Evolutionary conservation across 129 eudicot genomes (phyloP).

Genomic region (Flaveria ramosissima): DNA sequence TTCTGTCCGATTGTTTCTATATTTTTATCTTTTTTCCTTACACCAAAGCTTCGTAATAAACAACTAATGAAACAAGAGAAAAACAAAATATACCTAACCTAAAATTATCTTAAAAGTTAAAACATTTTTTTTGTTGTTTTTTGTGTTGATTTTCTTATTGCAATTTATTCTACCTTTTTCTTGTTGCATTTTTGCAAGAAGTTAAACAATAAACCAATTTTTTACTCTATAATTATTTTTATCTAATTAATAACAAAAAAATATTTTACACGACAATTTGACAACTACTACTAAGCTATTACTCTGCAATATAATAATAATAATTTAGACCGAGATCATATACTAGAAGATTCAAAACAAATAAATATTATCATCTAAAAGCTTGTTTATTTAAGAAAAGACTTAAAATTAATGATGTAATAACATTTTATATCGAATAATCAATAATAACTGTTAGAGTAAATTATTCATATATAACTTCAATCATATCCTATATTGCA

Average conservation of each 20-base stretch:
- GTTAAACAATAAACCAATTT: background rate
- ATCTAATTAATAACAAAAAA: background rate
- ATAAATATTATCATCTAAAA: background rate
- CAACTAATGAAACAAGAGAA: conserved; percentile 1
- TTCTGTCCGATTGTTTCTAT: conserved; percentile 2
- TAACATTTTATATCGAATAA: too few relatives aligned
- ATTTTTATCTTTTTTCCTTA: background rate
- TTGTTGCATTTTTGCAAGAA: conserved; percentile 9
- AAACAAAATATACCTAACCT: background rate
- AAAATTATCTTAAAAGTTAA: background rate
- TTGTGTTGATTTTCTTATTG: background rate
- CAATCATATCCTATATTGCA: too few relatives aligned
- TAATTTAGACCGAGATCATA: background rate
- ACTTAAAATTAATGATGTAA: too few relatives aligned
- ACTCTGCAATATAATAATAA: background rate
- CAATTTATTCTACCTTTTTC: background rate
- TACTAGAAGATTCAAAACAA: background rate
- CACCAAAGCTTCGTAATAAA: background rate
- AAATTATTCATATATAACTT: too few relatives aligned
- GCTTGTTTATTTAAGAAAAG: background rate
- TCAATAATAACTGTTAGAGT: too few relatives aligned
- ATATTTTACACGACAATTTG: background rate
- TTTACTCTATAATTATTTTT: background rate
- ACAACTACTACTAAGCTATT: background rate
- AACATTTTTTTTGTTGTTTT: background rate